A percentile compares a stretch with the other conserved stretches of the same genome.
Conservation (phyloP, 192 early-diverging fungal genomes). For the Coemansia aciculifera region DNA sequence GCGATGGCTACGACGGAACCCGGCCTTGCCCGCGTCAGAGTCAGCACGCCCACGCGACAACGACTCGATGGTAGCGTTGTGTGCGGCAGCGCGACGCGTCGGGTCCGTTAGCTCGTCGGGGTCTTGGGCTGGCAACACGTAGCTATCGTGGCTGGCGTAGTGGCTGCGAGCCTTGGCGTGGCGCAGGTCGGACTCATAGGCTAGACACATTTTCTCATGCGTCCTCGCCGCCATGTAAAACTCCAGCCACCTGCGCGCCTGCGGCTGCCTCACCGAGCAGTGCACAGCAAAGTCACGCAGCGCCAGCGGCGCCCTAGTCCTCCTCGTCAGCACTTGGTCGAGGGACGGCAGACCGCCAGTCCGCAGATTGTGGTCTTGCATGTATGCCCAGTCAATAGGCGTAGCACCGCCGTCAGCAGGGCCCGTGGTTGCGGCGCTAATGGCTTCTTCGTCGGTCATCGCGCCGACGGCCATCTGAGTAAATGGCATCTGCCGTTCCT, state of each 20-base stretch:
- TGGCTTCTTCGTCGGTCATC: slow-evolving; percentile 15
- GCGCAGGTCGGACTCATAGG: slow-evolving; percentile 52
- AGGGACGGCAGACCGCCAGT: slow-evolving; percentile 54
- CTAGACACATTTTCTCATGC: slow-evolving; percentile 56
- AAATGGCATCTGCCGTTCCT: slow-evolving; percentile 52
- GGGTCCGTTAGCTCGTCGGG: slow-evolving; percentile 9
- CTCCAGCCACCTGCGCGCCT: slow-evolving; percentile 56
- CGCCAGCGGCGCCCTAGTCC: slow-evolving; percentile 49
- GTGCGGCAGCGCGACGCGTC: slow-evolving; percentile 28
- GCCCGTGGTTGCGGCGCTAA: neutral
- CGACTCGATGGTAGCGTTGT: slow-evolving; percentile 41
- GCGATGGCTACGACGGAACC: slow-evolving; percentile 39
- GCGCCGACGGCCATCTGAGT: slow-evolving; percentile 44
- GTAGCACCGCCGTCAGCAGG: neutral
- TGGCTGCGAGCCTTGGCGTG: slow-evolving; percentile 55
- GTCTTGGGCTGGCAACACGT: slow-evolving; percentile 1
- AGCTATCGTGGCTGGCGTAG: slow-evolving; percentile 34
- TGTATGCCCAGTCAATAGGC: slow-evolving; percentile 54
- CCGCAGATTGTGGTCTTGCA: slow-evolving; percentile 57
- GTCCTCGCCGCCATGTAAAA: slow-evolving; percentile 57
- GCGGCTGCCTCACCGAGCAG: slow-evolving; percentile 55
- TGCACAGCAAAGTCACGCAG: slow-evolving; percentile 56
- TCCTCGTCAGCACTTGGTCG: slow-evolving; percentile 53
- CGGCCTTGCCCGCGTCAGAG: neutral
- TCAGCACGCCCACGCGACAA: slow-evolving; percentile 32